A percentile compares a stretch with the other conserved stretches of the same genome.
Conservation (phyloP, 139 green algal species). For the Raphidocelis subcapitata region DNA sequence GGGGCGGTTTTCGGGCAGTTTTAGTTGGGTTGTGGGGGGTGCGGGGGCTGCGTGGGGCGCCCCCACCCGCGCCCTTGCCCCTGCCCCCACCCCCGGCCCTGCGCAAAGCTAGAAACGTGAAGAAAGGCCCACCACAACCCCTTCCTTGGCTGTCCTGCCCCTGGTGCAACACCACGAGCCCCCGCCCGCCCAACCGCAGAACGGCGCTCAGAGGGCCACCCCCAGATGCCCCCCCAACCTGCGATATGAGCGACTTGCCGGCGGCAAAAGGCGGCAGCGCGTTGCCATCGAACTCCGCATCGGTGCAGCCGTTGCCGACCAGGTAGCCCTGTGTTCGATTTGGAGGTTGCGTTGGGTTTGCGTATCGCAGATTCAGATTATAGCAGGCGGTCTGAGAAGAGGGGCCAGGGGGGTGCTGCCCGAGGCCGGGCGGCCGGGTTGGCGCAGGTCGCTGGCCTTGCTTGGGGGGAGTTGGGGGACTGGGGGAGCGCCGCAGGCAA, state of each 20-base stretch:
- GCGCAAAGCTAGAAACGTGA: no score
- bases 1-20: background rate
- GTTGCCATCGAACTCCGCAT: slow-evolving; percentile 66
- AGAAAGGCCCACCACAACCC: no score
- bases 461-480: no score
- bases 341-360: no score
- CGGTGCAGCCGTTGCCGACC: slow-evolving; percentile 77
- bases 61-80: background rate
- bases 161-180: background rate
- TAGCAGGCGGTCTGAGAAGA: no score
- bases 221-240: no score
- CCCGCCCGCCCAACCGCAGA: background rate
- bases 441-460: no score
- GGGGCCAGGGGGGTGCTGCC: background rate
- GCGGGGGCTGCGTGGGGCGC: background rate
- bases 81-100: background rate
- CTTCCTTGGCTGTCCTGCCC: no score
- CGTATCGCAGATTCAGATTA: no score
- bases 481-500: no score
- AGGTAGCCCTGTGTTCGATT: slow-evolving; percentile 56
- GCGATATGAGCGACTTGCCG: slow-evolving; percentile 59
- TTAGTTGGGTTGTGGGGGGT: background rate
- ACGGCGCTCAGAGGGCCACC: no score
- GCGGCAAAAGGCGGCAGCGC: slow-evolving; percentile 63
- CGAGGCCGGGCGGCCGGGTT: no score